Conservation (phyloP, 2,329 filamentous ascomycete species). For the Ascochyta pisi region DNA sequence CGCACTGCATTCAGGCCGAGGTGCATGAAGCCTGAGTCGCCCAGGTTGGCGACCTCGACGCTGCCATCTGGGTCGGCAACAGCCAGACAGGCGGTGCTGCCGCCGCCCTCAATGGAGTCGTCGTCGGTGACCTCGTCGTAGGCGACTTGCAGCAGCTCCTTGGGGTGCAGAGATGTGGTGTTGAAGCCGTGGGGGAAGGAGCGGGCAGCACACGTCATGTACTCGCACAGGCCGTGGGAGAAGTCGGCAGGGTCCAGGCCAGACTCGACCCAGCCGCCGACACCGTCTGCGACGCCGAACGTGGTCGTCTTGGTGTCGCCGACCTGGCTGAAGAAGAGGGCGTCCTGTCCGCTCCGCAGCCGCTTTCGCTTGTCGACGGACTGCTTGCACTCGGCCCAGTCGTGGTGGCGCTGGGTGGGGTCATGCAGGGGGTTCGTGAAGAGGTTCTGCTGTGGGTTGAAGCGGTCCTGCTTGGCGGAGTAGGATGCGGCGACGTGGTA, state of each 20-base stretch:
- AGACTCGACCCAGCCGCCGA: slow-evolving; percentile 92
- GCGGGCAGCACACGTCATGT: slow-evolving; percentile 83
- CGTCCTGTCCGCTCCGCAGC: slow-evolving; percentile 88
- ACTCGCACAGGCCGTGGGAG: slow-evolving; percentile 89
- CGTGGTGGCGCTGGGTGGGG: slow-evolving; percentile 30
- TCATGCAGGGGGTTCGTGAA: slow-evolving; percentile 45
- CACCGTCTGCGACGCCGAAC: slow-evolving; percentile 90
- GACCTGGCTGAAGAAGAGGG: slow-evolving; percentile 88
- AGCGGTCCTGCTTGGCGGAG: slow-evolving; percentile 48
- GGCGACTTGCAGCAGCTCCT: slow-evolving; percentile 77
- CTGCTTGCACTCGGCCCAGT: slow-evolving; percentile 40
- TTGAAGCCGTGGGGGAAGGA: slow-evolving; percentile 57
- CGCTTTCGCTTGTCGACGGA: slow-evolving; percentile 64
- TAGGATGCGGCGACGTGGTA: slow-evolving; percentile 53
- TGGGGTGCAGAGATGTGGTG: slow-evolving; percentile 62
- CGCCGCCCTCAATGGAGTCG: slow-evolving; percentile 76
- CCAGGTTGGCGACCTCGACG: slow-evolving; percentile 89
- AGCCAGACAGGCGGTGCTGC: slow-evolving; percentile 91
- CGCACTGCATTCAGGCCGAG: slow-evolving; percentile 86
- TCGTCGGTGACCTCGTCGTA: slow-evolving; percentile 85
- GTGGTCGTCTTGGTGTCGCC: slow-evolving; percentile 75
- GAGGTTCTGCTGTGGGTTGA: slow-evolving; percentile 47
- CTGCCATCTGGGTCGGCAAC: slow-evolving; percentile 74
- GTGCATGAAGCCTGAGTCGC: slow-evolving; percentile 92
- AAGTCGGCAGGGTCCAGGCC: slow-evolving; percentile 95